phyloP scores from a whole-genome alignment of 202 grass and related monocot genomes.

The Hordeum pubiflorum region DNA sequence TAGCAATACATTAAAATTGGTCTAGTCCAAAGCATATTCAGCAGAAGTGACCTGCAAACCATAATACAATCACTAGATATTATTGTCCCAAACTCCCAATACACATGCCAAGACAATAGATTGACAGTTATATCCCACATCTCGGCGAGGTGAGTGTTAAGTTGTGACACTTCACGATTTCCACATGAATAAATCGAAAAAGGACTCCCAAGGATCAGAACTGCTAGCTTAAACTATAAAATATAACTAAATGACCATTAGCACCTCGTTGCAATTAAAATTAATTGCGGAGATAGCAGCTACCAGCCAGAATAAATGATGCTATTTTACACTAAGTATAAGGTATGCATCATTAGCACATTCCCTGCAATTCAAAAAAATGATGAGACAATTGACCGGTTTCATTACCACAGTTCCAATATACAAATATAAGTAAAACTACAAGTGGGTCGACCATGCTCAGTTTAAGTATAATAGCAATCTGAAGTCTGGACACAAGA shows the following conservation, averaged over 20 bases:
- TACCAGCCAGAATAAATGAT: background rate
- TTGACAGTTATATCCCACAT: background rate
- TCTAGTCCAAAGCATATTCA: too few species aligned
- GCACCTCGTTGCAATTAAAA: background rate
- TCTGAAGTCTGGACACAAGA: constrained; percentile 1
- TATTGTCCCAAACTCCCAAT: background rate
- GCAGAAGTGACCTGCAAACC: background rate
- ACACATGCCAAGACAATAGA: background rate
- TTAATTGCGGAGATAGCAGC: background rate
- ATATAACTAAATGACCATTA: background rate
- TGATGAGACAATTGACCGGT: background rate
- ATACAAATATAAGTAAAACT: background rate
- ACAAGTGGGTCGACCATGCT: background rate
- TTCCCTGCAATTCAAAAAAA: background rate
- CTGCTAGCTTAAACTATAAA: background rate
- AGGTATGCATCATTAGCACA: background rate
- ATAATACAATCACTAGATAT: constrained; percentile 7
- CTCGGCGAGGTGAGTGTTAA: background rate
- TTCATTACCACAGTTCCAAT: background rate
- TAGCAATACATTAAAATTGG: too few species aligned
- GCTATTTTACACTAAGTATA: background rate
- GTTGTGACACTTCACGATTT: background rate
- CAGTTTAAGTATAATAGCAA: background rate
- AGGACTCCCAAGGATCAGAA: background rate
- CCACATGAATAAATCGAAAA: background rate